Base-by-base conservation (phyloP, 805 yeast species). In the Debaryomyces tyrocola region DNA sequence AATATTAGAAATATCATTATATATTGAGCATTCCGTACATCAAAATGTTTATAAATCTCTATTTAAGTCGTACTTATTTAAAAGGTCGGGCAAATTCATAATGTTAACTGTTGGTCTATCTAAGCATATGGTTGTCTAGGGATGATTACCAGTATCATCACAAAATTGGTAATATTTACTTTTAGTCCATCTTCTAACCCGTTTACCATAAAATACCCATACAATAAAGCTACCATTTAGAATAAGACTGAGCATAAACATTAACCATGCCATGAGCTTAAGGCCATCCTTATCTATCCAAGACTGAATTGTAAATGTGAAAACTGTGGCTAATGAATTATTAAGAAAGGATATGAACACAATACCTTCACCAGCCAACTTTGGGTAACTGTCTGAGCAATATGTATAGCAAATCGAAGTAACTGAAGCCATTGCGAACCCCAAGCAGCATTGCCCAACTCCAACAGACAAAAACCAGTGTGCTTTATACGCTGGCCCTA, bases 381-480 rank as follows among this genome's bases (percentile, higher is more conserved):
- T 63, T 10, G 72, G 77, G 50, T 74, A 75, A 42, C 71, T 62
- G 45, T 76, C 80, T 27, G 74, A 59, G 1, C 75, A 73, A 47
- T 75, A 77, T 0, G 79, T 71, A 44, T 74, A 60, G 33, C 70
- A 66, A 40, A 75, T 63, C 1, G 77, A 72, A 20, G 78, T 78
- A 2, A 72, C 64, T 5, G 76, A 61, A 40, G 74, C 69, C 70
- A 75, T 74, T 21, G 77, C 69, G 52, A 75, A 73, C 3, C 79
- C 78, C 39, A 75, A 50, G 34, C 69, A 66, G 0, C 73, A 77
- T 62, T 70, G 70, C n/a, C 80, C 80, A 18, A 75, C 50, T 6
- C 74, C 69, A 28, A 65, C 78, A 0, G 77, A 69, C 8, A 70
- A 49, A 9, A 67, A 65, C 80, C 81, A 76, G 20, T 69, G 66